These are phyloP conservation scores for Globisporangium paddicum DNA, from an alignment of 352 stramenopile species.

Conservation along the genomic window DNA sequence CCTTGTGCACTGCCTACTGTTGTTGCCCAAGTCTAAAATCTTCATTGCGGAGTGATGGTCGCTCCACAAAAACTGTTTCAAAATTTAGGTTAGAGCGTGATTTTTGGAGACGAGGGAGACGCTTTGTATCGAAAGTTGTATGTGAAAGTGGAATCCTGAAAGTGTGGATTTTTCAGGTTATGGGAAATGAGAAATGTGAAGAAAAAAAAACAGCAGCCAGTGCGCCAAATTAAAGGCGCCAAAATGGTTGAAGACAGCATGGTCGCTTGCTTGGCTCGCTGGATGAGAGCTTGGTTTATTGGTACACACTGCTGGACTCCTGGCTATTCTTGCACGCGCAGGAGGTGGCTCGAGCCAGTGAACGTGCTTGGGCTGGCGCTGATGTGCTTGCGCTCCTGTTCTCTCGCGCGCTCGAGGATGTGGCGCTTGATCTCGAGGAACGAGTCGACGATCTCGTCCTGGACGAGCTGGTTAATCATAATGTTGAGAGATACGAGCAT, in stretches of 20 bases:
- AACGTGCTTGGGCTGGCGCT: neutral
- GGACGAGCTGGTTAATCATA: slow-evolving; percentile 56
- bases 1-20: neutral
- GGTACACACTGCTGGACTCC: too few relatives aligned
- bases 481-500: too few relatives aligned
- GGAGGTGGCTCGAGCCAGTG: slow-evolving; percentile 3
- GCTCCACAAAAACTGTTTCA: neutral
- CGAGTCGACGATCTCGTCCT: slow-evolving; percentile 85
- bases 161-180: neutral
- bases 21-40: neutral
- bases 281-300: neutral
- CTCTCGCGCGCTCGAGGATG: slow-evolving; percentile 60
- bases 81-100: neutral
- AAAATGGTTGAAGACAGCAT: neutral
- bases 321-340: slow-evolving; percentile 16
- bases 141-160: neutral
- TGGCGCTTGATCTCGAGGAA: slow-evolving; percentile 88
- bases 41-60: slow-evolving; percentile 4
- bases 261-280: neutral
- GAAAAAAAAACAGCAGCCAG: neutral
- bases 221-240: neutral
- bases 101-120: neutral
- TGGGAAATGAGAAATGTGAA: neutral
- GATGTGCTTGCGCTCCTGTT: slow-evolving; percentile 35
- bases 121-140: neutral